phyloP scores from a whole-genome alignment of 495 filamentous ascomycete genomes.

The Terfezia boudieri region DNA sequence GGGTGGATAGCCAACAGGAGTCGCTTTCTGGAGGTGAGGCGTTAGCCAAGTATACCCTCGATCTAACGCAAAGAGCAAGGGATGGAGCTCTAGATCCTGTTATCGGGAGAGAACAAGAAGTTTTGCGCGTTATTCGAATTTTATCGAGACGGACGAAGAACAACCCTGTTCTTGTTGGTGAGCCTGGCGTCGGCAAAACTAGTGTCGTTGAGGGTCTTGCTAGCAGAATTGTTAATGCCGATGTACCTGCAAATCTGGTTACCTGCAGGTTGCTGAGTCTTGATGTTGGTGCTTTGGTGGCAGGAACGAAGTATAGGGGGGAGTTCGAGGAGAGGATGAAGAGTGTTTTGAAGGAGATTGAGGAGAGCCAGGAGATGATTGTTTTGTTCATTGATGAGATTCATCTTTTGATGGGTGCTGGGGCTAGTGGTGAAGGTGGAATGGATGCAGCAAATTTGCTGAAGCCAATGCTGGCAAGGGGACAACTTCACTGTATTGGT shows the following conservation, averaged over 20 bases:
- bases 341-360: slow-evolving; percentile 89
- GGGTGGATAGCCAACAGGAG: slow-evolving; percentile 86
- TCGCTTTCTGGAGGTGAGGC: slow-evolving; percentile 79
- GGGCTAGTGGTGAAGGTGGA: slow-evolving; percentile 76
- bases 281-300: slow-evolving; percentile 83
- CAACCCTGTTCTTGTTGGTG: slow-evolving; percentile 83
- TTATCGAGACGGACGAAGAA: slow-evolving; percentile 91
- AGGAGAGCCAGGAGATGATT: slow-evolving; percentile 90
- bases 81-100: slow-evolving; percentile 97
- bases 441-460: slow-evolving; percentile 97
- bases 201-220: slow-evolving; percentile 96
- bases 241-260: slow-evolving; percentile 88
- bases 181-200: slow-evolving; percentile 96
- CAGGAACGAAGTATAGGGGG: slow-evolving; percentile 91
- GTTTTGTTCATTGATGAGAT: slow-evolving; percentile 97
- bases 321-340: slow-evolving; percentile 99
- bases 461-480: slow-evolving; percentile 91
- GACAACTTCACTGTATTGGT: slow-evolving; percentile 92
- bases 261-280: slow-evolving; percentile 82
- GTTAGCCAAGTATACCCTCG: slow-evolving; percentile 89
- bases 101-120: slow-evolving; percentile 93
- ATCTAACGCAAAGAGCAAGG: slow-evolving; percentile 82
- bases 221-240: slow-evolving; percentile 78
- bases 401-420: slow-evolving; percentile 93
- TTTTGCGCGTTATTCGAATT: slow-evolving; percentile 80